Conservation (phyloP, 2,329 filamentous ascomycete species). For the Tolypocladium ophioglossoides region DNA sequence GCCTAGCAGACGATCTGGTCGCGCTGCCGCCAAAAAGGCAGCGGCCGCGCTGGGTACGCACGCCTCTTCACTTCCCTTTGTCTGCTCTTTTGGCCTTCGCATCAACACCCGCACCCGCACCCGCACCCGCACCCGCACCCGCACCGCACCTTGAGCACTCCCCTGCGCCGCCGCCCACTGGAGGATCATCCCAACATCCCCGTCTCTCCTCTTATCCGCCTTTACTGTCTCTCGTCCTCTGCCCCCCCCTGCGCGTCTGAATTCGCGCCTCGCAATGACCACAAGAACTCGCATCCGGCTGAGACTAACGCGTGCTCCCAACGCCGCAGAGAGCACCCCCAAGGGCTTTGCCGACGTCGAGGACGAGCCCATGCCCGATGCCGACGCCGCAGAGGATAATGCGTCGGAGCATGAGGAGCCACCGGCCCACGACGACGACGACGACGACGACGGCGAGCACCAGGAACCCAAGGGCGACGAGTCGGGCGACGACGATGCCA, state of each 20-base stretch:
- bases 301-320: constrained; percentile 20
- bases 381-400: constrained; percentile 10
- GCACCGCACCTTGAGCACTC: not conserved
- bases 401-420: constrained; percentile 6
- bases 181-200: not conserved
- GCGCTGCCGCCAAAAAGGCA: constrained; percentile 42
- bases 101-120: not conserved
- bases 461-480: constrained; percentile 35
- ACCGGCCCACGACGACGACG: constrained; percentile 17
- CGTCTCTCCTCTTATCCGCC: not conserved
- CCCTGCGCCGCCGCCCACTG: not conserved
- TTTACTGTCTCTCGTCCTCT: not conserved
- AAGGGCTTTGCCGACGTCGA: constrained; percentile 30
- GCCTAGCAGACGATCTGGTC: constrained; percentile 38
- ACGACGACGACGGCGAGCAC: constrained; percentile 19
- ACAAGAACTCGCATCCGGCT: constrained; percentile 18
- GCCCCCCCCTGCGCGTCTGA: too few relatives aligned
- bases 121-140: too few relatives aligned
- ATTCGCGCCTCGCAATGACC: constrained; percentile 11
- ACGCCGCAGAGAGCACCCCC: constrained; percentile 29
- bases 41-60: constrained; percentile 41
- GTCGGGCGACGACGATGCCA: constrained; percentile 25
- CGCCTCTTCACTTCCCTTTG: constrained; percentile 1
- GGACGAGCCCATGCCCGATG: constrained; percentile 28
- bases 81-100: not conserved